Percentiles rank a stretch among this genome's conserved stretches.
Evolutionary conservation across 2,329 filamentous ascomycete species (phyloP).

Genomic region (Chlorencoelia australis): DNA sequence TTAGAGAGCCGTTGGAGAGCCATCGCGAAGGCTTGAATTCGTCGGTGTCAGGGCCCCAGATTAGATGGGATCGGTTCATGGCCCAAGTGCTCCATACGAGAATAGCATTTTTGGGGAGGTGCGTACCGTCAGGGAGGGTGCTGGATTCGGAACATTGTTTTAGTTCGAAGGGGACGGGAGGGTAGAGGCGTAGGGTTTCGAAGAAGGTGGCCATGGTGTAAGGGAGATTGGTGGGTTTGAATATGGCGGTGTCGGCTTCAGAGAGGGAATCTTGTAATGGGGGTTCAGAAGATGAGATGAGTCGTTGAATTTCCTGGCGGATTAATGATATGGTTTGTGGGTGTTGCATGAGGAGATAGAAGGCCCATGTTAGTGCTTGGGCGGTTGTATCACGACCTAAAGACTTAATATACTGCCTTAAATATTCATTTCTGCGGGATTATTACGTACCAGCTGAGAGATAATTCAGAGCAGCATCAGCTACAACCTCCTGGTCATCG

Average conservation of each 20-base stretch:
- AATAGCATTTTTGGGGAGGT: slow-evolving; percentile 42
- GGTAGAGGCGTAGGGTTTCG: slow-evolving; percentile 50
- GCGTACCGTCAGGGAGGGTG: slow-evolving; percentile 50
- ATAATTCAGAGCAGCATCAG: slow-evolving; percentile 56
- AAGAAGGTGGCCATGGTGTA: slow-evolving; percentile 53
- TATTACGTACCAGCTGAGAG: slow-evolving; percentile 41
- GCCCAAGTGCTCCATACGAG: slow-evolving; percentile 56
- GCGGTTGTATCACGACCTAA: slow-evolving; percentile 52
- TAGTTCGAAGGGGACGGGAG: slow-evolving; percentile 56
- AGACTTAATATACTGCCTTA: slow-evolving; percentile 5
- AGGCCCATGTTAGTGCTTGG: slow-evolving; percentile 53
- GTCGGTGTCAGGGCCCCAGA: slow-evolving; percentile 48
- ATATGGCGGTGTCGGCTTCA: slow-evolving; percentile 9
- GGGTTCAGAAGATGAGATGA: slow-evolving; percentile 10
- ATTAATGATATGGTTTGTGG: slow-evolving; percentile 32
- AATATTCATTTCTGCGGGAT: background rate
- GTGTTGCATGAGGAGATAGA: slow-evolving; percentile 49
- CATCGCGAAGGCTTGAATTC: slow-evolving; percentile 48
- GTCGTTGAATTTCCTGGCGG: slow-evolving; percentile 32
- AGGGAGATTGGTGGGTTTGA: slow-evolving; percentile 34
- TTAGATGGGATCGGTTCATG: slow-evolving; percentile 46
- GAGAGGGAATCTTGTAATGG: background rate
- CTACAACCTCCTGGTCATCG: slow-evolving; percentile 43
- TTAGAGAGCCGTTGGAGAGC: slow-evolving; percentile 35
- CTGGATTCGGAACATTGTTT: slow-evolving; percentile 44